These are phyloP conservation scores for Colletotrichum zoysiae DNA, from an alignment of 2,329 filamentous ascomycete genomes.

Conservation along the genomic window DNA sequence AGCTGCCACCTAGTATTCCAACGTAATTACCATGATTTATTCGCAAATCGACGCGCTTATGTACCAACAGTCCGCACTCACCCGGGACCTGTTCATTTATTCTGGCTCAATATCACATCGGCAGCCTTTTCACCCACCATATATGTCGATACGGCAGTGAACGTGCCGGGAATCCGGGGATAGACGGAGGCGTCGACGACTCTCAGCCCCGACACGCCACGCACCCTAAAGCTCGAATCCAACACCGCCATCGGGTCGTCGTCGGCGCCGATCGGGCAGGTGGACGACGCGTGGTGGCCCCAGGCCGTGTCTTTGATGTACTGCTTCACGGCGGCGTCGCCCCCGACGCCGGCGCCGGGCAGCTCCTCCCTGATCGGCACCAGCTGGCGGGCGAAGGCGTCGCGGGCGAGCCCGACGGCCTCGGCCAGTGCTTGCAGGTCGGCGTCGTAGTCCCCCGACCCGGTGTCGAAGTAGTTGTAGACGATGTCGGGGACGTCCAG, in stretches of 20 bases:
- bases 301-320: conserved; percentile 50
- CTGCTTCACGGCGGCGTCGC: conserved; percentile 41
- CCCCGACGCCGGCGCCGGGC: conserved; percentile 41
- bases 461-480: conserved; percentile 71
- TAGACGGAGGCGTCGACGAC: conserved; percentile 62
- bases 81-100: background rate
- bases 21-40: background rate
- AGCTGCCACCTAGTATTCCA: background rate
- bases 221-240: conserved; percentile 62
- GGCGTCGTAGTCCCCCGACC: conserved; percentile 59
- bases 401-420: conserved; percentile 64
- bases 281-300: conserved; percentile 52
- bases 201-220: conserved; percentile 58
- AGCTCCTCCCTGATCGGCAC: conserved; percentile 43
- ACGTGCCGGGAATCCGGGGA: conserved; percentile 52
- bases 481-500: conserved; percentile 72
- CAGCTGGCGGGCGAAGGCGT: conserved; percentile 52
- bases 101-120: conserved; percentile 47
- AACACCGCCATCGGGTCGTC: conserved; percentile 56
- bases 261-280: conserved; percentile 50
- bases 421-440: conserved; percentile 69
- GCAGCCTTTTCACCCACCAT: conserved; percentile 52
- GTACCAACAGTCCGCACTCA: background rate
- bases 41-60: too few relatives aligned
- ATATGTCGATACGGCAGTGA: conserved; percentile 50